Evolutionary conservation across 192 early-diverging fungal species (phyloP).

Genomic region (Mortierella antarctica): DNA sequence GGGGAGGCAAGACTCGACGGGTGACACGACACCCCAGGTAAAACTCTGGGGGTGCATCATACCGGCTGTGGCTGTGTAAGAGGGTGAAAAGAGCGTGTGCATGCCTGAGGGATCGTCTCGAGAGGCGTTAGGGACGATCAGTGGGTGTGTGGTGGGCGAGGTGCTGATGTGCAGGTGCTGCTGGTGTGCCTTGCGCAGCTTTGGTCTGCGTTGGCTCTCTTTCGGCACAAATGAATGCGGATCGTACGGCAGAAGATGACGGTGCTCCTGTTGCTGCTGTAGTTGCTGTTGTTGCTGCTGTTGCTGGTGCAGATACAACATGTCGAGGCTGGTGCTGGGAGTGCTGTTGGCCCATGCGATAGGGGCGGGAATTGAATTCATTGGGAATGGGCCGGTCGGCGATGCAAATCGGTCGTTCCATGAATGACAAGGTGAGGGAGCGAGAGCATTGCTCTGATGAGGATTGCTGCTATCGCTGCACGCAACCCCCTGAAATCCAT

Average conservation of each 20-base stretch:
- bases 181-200: background rate
- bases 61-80: background rate
- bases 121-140: background rate
- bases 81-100: background rate
- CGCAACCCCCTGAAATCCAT: constrained; percentile 18
- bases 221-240: background rate
- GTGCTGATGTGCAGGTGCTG: constrained; percentile 33
- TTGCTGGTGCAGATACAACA: background rate
- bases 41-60: background rate
- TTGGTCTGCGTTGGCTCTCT: background rate
- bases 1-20: constrained; percentile 28
- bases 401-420: background rate
- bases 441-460: background rate
- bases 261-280: background rate
- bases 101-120: background rate
- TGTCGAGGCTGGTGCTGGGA: background rate
- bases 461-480: constrained; percentile 12
- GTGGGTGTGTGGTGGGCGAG: constrained; percentile 13
- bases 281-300: constrained; percentile 3
- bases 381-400: background rate
- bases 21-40: constrained; percentile 17
- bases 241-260: background rate
- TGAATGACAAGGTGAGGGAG: background rate
- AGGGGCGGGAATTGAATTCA: constrained; percentile 5
- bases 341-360: constrained; percentile 26